Evolutionary conservation across 1,284 basidiomycete species (phyloP), one percentile per base, ranked within the genome.

Genomic region (Trametes polyzona): DNA sequence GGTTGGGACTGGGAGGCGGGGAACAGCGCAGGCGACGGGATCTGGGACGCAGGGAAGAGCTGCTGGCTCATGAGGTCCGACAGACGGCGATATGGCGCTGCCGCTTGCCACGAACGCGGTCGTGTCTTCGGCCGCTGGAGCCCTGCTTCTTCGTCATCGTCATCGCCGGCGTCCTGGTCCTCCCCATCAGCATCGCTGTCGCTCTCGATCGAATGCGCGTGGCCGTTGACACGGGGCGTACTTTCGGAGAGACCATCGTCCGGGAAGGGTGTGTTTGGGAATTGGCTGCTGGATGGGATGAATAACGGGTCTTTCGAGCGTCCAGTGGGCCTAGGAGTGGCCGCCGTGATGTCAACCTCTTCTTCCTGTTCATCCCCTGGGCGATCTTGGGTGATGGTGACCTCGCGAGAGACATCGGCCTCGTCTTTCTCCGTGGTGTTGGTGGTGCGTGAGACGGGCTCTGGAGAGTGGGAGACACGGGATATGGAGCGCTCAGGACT

Each of bases 51-150:
- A 4, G 76, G 62, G 69, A 80, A 80, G 56, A 81, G 65, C 42
- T 66, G 63, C 63, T 80, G 76, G 64, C 76, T 77, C 19, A 81
- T 75, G 51, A 90, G 74, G 43, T 83, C 79, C 8, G 83, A 80
- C 39, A 90, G 70, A 23, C 77, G 67, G 10, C 80, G 81, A 67
- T 76, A 83, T 47, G 65, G 65, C 21, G 67, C 47, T 21, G 60
- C 55, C 30, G 68, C 63, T 39, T n/a, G 42, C 63, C 68, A 62
- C 10, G 43, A 41, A 37, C 65, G 47, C 39, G 63, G 63, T 36
- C 63, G 68, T 39, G 62, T 53, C 16, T 37, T 39, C 17, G 70
- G 66, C 17, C 65, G 57, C 37, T 67, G 66, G 19, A 67, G 55
- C 36, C 58, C 64, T 6, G 73, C 14, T 37, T 50, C 58, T 44